Evolutionary conservation across 2,329 filamentous ascomycete genomes (phyloP), one percentile per base, ranked within the genome.

Genomic region (Ophiostoma ulmi): DNA sequence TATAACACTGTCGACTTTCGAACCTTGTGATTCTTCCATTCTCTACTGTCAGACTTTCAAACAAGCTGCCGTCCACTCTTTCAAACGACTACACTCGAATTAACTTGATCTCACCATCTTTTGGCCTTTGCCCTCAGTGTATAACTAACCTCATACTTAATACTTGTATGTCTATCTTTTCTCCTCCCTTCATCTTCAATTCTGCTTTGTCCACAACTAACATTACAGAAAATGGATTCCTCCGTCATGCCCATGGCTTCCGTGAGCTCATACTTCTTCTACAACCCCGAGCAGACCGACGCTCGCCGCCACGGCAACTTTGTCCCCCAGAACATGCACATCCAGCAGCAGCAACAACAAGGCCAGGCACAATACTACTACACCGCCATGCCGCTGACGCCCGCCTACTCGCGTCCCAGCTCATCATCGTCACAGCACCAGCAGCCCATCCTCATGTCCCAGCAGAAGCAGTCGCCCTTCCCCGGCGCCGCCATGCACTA

Each of bases 201-300:
- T 22, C n/a, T 13, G n/a, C 1, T 1, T 22, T 22, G 2, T 22
- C 26, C 14, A 8, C 76, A 4, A 73, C 72, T 70, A 70, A 72
- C 55, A 41, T 48, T 36, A 69, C 70, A 31, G 64, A 65, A 35
- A 83, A 93, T 93, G 90, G 90, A 92, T 77, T 80, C 86, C 76
- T 80, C 86, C 76, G 84, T 86, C 82, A 84, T 86, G 82, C 75
- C 85, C 77, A 87, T 91, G 84, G 88, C 86, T 73, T 90, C 91
- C 81, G 87, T 89, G n/a, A 35, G 26, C 75, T 84, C 91, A 72
- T 96, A 93, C 84, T 94, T 91, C 86, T 95, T 94, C 85, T 97
- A 94, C 84, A 90, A 88, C 77, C 88, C 91, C 75, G 91, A 95
- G 76, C 85, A 90, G 74, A 89, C 88, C 73, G 90, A 93, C 78